Conservation (phyloP, 1,284 basidiomycete species). For the Ustilago sp. region DNA sequence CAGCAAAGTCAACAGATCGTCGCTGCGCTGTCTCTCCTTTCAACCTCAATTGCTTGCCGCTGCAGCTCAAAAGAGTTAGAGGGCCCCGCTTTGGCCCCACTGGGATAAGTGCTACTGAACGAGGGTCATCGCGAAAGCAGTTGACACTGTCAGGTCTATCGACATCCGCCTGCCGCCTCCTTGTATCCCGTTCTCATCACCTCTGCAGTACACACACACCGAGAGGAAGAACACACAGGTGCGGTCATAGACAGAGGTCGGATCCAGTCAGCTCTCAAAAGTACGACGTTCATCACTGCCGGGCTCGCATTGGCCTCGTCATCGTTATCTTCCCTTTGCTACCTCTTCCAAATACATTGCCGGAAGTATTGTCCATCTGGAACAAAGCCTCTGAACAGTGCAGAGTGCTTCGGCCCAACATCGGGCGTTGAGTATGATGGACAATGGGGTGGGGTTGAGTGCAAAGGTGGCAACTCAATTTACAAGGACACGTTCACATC, state of each 20-base stretch:
- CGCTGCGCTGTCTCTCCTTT: not conserved
- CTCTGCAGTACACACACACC: not conserved
- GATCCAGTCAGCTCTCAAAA: not conserved
- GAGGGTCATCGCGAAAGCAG: not conserved
- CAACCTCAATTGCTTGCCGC: not conserved
- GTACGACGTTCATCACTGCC: not conserved
- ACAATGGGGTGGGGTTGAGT: conserved; percentile 11
- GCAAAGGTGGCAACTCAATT: conserved; percentile 5
- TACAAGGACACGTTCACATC: not conserved
- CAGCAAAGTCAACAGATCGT: not conserved
- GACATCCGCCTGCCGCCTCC: not conserved
- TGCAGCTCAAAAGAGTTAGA: not conserved
- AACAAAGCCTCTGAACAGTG: not conserved
- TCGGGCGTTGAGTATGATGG: conserved; percentile 7
- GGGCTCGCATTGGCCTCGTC: not conserved
- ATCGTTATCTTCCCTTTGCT: not conserved
- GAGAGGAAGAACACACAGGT: not conserved
- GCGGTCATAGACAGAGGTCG: not conserved
- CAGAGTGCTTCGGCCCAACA: not conserved
- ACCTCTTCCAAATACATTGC: not conserved
- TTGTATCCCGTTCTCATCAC: not conserved
- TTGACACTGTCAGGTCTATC: not conserved
- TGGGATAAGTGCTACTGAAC: not conserved
- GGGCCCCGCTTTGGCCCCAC: not conserved
- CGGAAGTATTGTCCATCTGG: not conserved